phyloP scores from a whole-genome alignment of 2,329 filamentous ascomycete species.

The Aspergillus arachidicola region DNA sequence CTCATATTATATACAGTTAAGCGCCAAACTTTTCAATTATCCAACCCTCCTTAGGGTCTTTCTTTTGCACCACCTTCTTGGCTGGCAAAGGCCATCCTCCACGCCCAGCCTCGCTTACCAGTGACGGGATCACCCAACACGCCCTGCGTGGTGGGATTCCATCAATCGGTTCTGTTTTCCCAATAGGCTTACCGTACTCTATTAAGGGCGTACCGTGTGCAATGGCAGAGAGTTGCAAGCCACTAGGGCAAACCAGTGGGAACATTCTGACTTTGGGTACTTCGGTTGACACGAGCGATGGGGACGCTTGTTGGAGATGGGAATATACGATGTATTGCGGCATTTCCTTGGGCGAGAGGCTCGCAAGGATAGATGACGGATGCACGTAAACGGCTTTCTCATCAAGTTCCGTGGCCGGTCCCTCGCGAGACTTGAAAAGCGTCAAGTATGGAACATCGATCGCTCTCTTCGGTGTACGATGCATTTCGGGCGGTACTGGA shows the following conservation, averaged over 20 bases:
- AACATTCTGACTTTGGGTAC: slow-evolving; percentile 81
- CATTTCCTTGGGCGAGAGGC: slow-evolving; percentile 69
- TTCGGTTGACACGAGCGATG: slow-evolving; percentile 58
- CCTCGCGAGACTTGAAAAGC: slow-evolving; percentile 68
- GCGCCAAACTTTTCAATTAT: slow-evolving; percentile 61
- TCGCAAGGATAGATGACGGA: slow-evolving; percentile 77
- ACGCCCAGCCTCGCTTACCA: slow-evolving; percentile 69
- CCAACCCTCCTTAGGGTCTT: slow-evolving; percentile 73
- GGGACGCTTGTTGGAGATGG: slow-evolving; percentile 72
- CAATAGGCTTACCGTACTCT: slow-evolving; percentile 86
- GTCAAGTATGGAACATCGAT: slow-evolving; percentile 92
- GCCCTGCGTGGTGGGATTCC: slow-evolving; percentile 61
- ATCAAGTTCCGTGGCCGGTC: slow-evolving; percentile 46
- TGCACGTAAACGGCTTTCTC: slow-evolving; percentile 83
- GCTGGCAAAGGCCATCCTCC: slow-evolving; percentile 83
- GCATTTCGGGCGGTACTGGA: slow-evolving; percentile 68
- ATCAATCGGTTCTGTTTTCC: slow-evolving; percentile 65
- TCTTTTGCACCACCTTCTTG: slow-evolving; percentile 81
- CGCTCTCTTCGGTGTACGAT: slow-evolving; percentile 75
- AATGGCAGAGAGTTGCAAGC: slow-evolving; percentile 73
- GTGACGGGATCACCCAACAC: slow-evolving; percentile 79
- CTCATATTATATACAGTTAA: slow-evolving; percentile 24
- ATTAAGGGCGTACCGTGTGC: slow-evolving; percentile 84
- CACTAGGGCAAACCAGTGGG: slow-evolving; percentile 77
- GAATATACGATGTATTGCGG: slow-evolving; percentile 88